Base-by-base conservation (phyloP, 805 yeast genomes). In the Hyphopichia homilentoma region DNA sequence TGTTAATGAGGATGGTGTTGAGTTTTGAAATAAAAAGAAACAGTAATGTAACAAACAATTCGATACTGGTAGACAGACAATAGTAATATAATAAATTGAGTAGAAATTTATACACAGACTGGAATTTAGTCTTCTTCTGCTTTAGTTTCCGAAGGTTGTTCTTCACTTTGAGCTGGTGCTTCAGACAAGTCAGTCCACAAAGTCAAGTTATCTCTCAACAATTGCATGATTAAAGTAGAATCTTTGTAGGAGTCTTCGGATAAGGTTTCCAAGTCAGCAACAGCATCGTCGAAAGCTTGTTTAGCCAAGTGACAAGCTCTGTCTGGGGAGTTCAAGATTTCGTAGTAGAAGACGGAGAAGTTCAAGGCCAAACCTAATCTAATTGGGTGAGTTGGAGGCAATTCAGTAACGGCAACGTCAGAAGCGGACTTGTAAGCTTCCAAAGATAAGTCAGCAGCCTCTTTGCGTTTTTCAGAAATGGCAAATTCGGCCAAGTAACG, bases 401-500 rank as follows among this genome's bases (percentile, higher is more conserved):
- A 77, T 66, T 88, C 96, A 36, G 95, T 86, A 41, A 85, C 90
- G 43, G 97, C 98, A 57, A 90, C 94, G 56, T 89, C 97, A 38
- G 96, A 82, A 33, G 98, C 98, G 48, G 94, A 62, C 69, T 85
- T 84, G 77, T 90, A 90, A 43, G 96, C 90, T 66, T 87, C 95
- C 59, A 88, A 78, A 24, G 97, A 90, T 47, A 82, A 75, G 54
- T 84, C 88, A 32, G 97, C 93, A 44, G 96, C 94, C 47, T 76
- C 87, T 62, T 88, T 86, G 63, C 96, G 85, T 68, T 82, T 84
- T 50, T 88, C 97, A 45, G 85, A 79, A 52, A 80, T 75, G 43
- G 97, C 90, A 59, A 90, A 93, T 73, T 90, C 98, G 43, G 97
- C 97, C 70, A 90, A 77, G 69, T 90, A 90, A 75, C 98, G 95